Conservation (phyloP, 495 filamentous ascomycete species). For the Trichoderma orchidacearum region DNA sequence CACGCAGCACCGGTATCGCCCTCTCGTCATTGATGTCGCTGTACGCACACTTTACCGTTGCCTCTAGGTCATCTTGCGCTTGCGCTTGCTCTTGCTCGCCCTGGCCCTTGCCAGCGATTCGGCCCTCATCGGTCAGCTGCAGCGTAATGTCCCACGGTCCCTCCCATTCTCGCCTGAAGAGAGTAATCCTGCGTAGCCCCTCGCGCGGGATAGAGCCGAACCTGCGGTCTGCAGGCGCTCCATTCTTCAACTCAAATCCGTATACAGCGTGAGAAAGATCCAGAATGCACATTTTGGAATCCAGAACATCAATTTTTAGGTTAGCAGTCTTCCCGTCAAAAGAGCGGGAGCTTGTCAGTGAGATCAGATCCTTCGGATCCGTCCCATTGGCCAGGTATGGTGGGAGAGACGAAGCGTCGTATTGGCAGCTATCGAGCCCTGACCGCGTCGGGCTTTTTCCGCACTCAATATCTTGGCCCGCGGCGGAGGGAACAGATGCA, state of each 20-base stretch:
- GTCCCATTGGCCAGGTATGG: slow-evolving; percentile 40
- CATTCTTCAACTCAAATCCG: slow-evolving; percentile 45
- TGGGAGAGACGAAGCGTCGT: slow-evolving; percentile 40
- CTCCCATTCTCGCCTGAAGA: slow-evolving; percentile 68
- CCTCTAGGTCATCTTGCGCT: slow-evolving; percentile 22
- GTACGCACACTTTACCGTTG: slow-evolving; percentile 72
- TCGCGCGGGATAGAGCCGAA: slow-evolving; percentile 39
- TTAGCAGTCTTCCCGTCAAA: slow-evolving; percentile 26
- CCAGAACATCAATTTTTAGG: slow-evolving; percentile 46
- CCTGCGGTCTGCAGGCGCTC: slow-evolving; percentile 33
- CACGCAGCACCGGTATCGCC: slow-evolving; percentile 74
- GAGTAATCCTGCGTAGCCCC: slow-evolving; percentile 27
- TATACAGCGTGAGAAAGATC: slow-evolving; percentile 48
- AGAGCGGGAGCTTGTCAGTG: slow-evolving; percentile 41
- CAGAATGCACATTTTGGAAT: slow-evolving; percentile 60
- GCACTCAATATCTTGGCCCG: slow-evolving; percentile 47
- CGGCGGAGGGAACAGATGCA: slow-evolving; percentile 53
- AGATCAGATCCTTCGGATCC: slow-evolving; percentile 44
- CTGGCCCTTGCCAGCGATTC: slow-evolving; percentile 5
- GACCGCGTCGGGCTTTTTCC: slow-evolving; percentile 10
- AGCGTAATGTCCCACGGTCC: slow-evolving; percentile 65
- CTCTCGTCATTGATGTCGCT: slow-evolving; percentile 63
- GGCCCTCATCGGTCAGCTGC: slow-evolving; percentile 36
- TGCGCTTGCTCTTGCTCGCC: slow-evolving; percentile 7
- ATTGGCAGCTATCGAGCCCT: slow-evolving; percentile 53